phyloP scores from a whole-genome alignment of 2,329 filamentous ascomycete genomes.

The Penicillium digitatum region DNA sequence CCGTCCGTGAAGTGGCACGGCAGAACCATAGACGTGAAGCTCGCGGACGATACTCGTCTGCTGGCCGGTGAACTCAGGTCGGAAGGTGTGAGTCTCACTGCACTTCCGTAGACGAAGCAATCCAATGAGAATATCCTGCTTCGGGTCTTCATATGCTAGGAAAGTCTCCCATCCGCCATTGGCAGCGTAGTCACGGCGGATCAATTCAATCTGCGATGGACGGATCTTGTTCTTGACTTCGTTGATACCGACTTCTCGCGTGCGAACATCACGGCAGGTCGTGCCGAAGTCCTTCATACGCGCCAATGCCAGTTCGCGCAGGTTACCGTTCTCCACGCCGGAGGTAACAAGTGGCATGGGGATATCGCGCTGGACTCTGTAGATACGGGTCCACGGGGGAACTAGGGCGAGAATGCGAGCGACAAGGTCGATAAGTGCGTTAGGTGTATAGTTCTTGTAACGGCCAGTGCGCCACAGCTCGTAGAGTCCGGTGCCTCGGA shows the following conservation, averaged over 20 bases:
- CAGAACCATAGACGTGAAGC: slow-evolving; percentile 92
- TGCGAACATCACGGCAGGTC: slow-evolving; percentile 91
- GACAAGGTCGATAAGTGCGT: slow-evolving; percentile 90
- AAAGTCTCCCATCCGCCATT: slow-evolving; percentile 99
- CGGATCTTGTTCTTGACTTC: slow-evolving; percentile 99
- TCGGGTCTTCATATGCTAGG: slow-evolving; percentile 94
- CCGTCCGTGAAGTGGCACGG: slow-evolving; percentile 92
- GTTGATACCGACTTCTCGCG: slow-evolving; percentile 94
- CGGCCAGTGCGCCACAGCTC: slow-evolving; percentile 95
- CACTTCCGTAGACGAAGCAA: slow-evolving; percentile 86
- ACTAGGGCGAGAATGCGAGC: slow-evolving; percentile 93
- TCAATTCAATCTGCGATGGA: slow-evolving; percentile 90
- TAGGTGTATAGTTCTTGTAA: slow-evolving; percentile 98
- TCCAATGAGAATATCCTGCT: slow-evolving; percentile 95
- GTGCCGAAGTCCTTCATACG: slow-evolving; percentile 99
- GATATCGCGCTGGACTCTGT: slow-evolving; percentile 96
- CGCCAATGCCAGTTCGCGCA: slow-evolving; percentile 88
- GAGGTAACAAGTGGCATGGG: slow-evolving; percentile 99
- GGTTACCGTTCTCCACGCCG: slow-evolving; percentile 94
- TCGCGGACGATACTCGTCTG: slow-evolving; percentile 90
- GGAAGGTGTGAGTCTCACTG: slow-evolving; percentile 84
- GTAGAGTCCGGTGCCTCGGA: slow-evolving; percentile 92
- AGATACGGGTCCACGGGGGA: slow-evolving; percentile 96
- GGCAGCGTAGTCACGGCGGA: slow-evolving; percentile 87
- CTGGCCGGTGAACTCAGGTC: slow-evolving; percentile 78